These are phyloP conservation scores for Aspergillus chevalieri DNA, from an alignment of 2,329 filamentous ascomycete genomes.

Conservation along the genomic window DNA sequence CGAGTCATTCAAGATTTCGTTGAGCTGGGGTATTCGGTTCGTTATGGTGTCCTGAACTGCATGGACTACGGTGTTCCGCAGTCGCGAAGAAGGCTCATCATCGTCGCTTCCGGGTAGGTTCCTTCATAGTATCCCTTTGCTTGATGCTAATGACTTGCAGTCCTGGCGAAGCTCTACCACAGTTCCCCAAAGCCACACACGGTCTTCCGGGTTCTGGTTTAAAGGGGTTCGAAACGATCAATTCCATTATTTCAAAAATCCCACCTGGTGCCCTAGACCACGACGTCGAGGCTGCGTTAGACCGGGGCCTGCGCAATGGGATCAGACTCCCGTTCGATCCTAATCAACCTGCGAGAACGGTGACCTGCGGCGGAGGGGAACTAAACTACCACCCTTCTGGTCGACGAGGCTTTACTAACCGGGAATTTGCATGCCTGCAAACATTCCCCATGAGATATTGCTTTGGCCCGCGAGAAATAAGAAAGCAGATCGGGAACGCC, in stretches of 20 bases:
- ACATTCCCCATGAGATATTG: slow-evolving; percentile 59
- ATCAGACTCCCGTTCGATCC: slow-evolving; percentile 41
- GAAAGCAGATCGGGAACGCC: slow-evolving; percentile 70
- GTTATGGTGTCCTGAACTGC: slow-evolving; percentile 57
- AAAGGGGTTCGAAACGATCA: slow-evolving; percentile 36
- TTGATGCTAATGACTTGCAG: slow-evolving; percentile 41
- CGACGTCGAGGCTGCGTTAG: slow-evolving; percentile 24
- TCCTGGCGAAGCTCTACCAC: slow-evolving; percentile 64
- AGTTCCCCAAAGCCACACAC: slow-evolving; percentile 60
- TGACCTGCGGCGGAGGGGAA: slow-evolving; percentile 58
- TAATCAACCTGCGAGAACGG: slow-evolving; percentile 49
- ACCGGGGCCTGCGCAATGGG: slow-evolving; percentile 17
- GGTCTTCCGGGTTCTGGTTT: slow-evolving; percentile 25
- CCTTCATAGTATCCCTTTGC: too few relatives aligned
- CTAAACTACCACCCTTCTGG: slow-evolving; percentile 63
- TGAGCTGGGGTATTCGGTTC: slow-evolving; percentile 59
- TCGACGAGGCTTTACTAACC: slow-evolving; percentile 55
- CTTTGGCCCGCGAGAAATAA: slow-evolving; percentile 43
- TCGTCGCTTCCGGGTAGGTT: slow-evolving; percentile 48
- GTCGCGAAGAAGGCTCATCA: slow-evolving; percentile 42
- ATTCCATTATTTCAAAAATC: slow-evolving; percentile 36
- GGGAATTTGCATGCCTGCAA: slow-evolving; percentile 64
- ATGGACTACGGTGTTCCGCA: slow-evolving; percentile 48
- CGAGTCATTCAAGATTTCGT: slow-evolving; percentile 60
- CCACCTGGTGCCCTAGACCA: slow-evolving; percentile 38